Percentiles rank a stretch among this genome's conserved stretches.
Conservation (phyloP, 2,329 filamentous ascomycete genomes). For the Fusarium sp. region DNA sequence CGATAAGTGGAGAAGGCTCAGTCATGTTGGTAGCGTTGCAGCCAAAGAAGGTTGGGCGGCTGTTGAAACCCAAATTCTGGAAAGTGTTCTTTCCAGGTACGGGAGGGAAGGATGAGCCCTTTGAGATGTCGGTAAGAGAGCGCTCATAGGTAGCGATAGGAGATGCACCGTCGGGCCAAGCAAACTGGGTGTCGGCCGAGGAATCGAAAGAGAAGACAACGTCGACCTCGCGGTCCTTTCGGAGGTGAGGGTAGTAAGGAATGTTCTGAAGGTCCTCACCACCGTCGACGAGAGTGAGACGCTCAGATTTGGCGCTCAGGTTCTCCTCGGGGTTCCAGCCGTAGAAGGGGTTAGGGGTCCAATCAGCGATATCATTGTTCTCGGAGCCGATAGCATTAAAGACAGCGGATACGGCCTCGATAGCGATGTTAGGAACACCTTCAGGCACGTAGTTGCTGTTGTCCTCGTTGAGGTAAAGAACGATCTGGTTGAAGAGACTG, state of each 20-base stretch:
- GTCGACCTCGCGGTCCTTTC: conserved; percentile 64
- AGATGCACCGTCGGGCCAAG: conserved; percentile 72
- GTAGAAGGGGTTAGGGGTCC: conserved; percentile 69
- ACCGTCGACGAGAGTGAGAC: conserved; percentile 82
- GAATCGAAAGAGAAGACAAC: conserved; percentile 75
- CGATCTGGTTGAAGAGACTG: conserved; percentile 78
- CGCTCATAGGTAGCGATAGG: conserved; percentile 68
- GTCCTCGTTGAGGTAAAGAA: conserved; percentile 73
- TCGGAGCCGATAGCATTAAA: conserved; percentile 66
- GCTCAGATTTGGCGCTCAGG: conserved; percentile 56
- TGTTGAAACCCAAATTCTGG: conserved; percentile 68
- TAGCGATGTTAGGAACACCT: conserved; percentile 55
- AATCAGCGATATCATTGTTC: conserved; percentile 81
- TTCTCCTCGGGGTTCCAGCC: conserved; percentile 62
- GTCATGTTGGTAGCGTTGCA: conserved; percentile 69
- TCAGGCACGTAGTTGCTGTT: conserved; percentile 63
- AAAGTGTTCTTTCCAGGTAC: conserved; percentile 68
- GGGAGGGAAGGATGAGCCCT: conserved; percentile 67
- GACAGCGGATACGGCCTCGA: conserved; percentile 61
- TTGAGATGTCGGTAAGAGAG: conserved; percentile 59
- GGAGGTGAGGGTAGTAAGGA: conserved; percentile 74
- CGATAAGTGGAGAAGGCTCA: conserved; percentile 73
- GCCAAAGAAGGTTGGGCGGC: conserved; percentile 71
- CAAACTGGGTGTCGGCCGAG: conserved; percentile 67
- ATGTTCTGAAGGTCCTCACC: conserved; percentile 85